Evolutionary conservation across 257 asterid genomes (phyloP), one percentile per base, ranked within the genome.

Genomic region (Solanum gandarillasii): DNA sequence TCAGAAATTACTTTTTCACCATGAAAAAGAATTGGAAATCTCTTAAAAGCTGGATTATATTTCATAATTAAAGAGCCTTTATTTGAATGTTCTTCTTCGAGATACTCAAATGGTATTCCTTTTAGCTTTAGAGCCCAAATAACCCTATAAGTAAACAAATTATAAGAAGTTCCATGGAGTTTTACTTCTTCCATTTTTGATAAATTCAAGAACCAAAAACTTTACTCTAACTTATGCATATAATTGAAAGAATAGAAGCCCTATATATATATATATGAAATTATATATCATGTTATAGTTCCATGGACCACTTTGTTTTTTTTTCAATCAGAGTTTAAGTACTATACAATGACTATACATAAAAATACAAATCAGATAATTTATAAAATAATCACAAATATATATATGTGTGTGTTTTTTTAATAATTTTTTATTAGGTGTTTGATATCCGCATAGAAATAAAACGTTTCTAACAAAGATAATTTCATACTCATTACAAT

Each of bases 21-120:
- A 87, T 87, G 89, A 60, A 87, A 85, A 79, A 87, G 86, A 86
- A 87, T 67, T 21, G 89, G 86, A 35, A 87, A 23, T 74, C 84
- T 87, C 74, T 87, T 87, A 67, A 79, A 34, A 87, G 74, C 39
- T 83, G 87, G 87, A 35, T 87, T 87, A 86, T 68, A 83, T 83
- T 87, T 68, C 70, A 87, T 31, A 18, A 87, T 41, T 65, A 58
- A 29, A 29, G 68, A 67, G 18, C 87, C 72, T 74, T 87, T 87
- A 75, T 65, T 55, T 36, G 82, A 67, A 60, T 79, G 89, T 39
- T 87, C 79, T 71, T 87, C 89, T 87, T 87, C 89, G 0, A 87
- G 25, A 38, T 81, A 81, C 13, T 41, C 41, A 43, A 32, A 87
- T 16, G 58, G 55, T 31, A 87, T 52, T n/a, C 83, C 72, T 20